Percentiles rank a stretch among this genome's conserved stretches.
These are phyloP conservation scores for Clitopilus passeckerianus DNA, from an alignment of 768 basidiomycete genomes.

Conservation along the genomic window DNA sequence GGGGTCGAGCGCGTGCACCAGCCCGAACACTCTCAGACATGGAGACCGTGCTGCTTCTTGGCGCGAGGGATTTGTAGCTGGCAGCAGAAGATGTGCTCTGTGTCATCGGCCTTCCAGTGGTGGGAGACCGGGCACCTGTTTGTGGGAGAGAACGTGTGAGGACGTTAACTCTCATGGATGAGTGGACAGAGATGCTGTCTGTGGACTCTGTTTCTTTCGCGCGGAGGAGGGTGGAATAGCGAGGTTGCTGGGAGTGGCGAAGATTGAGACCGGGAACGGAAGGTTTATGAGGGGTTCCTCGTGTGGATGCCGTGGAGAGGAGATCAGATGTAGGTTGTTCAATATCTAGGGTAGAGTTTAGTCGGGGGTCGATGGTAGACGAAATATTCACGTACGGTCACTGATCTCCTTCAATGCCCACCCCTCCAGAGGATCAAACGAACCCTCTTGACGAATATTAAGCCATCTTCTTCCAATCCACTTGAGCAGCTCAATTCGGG, in stretches of 20 bases:
- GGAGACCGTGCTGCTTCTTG: neutral
- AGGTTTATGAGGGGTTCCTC: slow-evolving; percentile 14
- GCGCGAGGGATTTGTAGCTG: slow-evolving; percentile 32
- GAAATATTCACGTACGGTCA: slow-evolving; percentile 48
- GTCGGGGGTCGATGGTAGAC: neutral
- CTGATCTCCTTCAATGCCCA: slow-evolving; percentile 90
- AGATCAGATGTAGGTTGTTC: slow-evolving; percentile 80
- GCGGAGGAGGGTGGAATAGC: slow-evolving; percentile 9
- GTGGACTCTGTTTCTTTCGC: slow-evolving; percentile 33
- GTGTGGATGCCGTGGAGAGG: slow-evolving; percentile 34
- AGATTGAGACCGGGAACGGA: slow-evolving; percentile 5
- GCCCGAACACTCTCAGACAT: neutral
- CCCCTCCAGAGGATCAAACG: slow-evolving; percentile 76
- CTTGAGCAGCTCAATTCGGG: slow-evolving; percentile 56
- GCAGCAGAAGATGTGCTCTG: slow-evolving; percentile 20
- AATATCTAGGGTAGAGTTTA: slow-evolving; percentile 47
- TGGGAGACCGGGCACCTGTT: slow-evolving; percentile 2
- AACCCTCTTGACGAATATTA: slow-evolving; percentile 66
- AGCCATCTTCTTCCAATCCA: slow-evolving; percentile 83
- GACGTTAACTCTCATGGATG: slow-evolving; percentile 36
- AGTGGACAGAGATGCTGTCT: slow-evolving; percentile 33
- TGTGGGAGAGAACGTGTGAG: slow-evolving; percentile 26
- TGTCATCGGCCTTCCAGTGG: slow-evolving; percentile 1
- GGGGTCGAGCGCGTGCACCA: neutral
- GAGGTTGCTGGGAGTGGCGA: neutral